Conservation (phyloP, 2,329 filamentous ascomycete genomes). For the Colletotrichum siamense region DNA sequence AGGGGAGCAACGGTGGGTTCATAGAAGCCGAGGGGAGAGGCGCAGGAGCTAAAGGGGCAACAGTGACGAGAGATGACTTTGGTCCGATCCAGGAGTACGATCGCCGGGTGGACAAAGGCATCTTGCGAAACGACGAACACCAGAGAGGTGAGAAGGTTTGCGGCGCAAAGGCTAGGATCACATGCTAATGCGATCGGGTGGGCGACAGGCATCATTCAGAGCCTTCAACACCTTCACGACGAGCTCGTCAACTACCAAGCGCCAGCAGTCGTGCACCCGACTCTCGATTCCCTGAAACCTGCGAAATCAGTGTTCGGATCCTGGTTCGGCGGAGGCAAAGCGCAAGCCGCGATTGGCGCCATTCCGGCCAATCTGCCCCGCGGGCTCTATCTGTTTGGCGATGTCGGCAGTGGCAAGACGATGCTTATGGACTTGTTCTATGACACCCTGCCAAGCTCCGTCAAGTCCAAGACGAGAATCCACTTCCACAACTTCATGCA, state of each 20-base stretch:
- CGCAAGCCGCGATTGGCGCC: constrained; percentile 43
- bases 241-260: constrained; percentile 78
- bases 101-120: constrained; percentile 74
- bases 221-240: constrained; percentile 86
- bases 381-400: constrained; percentile 93
- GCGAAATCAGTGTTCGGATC: constrained; percentile 61
- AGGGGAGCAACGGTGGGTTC: constrained; percentile 4
- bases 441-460: constrained; percentile 83
- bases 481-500: constrained; percentile 99
- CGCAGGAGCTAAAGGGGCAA: background rate
- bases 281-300: constrained; percentile 71
- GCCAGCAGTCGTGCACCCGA: constrained; percentile 77
- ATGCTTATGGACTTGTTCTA: constrained; percentile 99
- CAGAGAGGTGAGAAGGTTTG: constrained; percentile 71
- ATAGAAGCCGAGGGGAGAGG: background rate
- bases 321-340: constrained; percentile 60
- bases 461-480: constrained; percentile 85
- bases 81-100: constrained; percentile 93
- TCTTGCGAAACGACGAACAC: constrained; percentile 85
- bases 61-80: constrained; percentile 35
- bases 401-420: constrained; percentile 97
- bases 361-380: constrained; percentile 81
- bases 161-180: background rate
- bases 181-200: background rate
- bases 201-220: constrained; percentile 79